These are phyloP conservation scores for Dictyostelium capitatum DNA, from an alignment of 78 protist genomes.

Conservation along the genomic window DNA sequence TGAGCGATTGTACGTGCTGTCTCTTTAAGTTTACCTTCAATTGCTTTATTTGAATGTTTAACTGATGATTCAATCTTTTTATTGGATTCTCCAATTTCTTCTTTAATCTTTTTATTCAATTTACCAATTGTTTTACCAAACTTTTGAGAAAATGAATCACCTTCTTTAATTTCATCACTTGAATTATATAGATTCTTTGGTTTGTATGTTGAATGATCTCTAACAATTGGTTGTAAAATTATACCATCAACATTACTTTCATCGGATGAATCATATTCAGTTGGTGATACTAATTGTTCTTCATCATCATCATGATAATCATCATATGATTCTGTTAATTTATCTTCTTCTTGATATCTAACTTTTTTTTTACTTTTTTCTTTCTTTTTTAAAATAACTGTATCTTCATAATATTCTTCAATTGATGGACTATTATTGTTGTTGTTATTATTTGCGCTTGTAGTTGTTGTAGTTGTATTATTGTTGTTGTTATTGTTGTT, in stretches of 20 bases:
- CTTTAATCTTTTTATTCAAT: slow-evolving; percentile 9
- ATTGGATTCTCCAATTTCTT: slow-evolving; percentile 27
- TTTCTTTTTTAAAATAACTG: not conserved
- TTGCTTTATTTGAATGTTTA: slow-evolving; percentile 35
- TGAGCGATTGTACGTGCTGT: slow-evolving; percentile 8
- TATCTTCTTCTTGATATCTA: slow-evolving; percentile 8
- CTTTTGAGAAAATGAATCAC: slow-evolving; percentile 38
- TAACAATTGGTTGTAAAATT: slow-evolving; percentile 43
- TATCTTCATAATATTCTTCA: not conserved
- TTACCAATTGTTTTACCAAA: slow-evolving; percentile 21
- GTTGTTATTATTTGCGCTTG: too few species aligned
- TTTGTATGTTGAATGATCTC: slow-evolving; percentile 33
- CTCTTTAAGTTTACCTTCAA: slow-evolving; percentile 23
- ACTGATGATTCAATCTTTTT: slow-evolving; percentile 22
- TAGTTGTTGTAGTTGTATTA: too few species aligned
- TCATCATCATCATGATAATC: not conserved
- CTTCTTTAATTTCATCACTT: slow-evolving; percentile 45
- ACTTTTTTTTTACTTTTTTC: slow-evolving; percentile 3
- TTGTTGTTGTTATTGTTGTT: not conserved
- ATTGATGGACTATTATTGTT: not conserved
- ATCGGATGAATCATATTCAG: not conserved
- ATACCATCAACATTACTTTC: slow-evolving; percentile 26
- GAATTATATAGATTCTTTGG: not conserved
- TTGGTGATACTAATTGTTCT: not conserved
- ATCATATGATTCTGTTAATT: not conserved